Conservation (phyloP, 371 early-diverging fungal species). For the Mucor ambiguus region DNA sequence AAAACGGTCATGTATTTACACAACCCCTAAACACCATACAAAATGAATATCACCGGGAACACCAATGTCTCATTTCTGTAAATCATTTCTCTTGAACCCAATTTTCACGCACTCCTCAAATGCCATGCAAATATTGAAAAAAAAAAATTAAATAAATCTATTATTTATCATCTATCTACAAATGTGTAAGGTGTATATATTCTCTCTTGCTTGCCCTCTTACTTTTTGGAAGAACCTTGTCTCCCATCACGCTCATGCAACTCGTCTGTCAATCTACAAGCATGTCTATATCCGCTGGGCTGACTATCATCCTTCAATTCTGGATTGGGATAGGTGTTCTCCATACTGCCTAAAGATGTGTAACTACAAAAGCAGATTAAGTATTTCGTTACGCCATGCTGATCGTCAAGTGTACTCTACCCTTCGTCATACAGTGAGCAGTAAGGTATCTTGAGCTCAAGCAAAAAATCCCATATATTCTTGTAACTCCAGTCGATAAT, state of each 20-base stretch:
- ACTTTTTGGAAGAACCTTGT: slow-evolving; percentile 41
- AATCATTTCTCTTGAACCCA: no score
- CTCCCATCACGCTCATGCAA: slow-evolving; percentile 79
- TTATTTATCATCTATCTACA: slow-evolving; percentile 10
- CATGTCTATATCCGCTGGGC: slow-evolving; percentile 65
- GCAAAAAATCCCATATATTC: slow-evolving; percentile 86
- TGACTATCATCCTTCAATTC: slow-evolving; percentile 32
- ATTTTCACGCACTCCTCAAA: background rate
- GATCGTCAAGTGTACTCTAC: slow-evolving; percentile 84
- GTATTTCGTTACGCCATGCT: slow-evolving; percentile 82
- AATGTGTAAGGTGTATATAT: background rate
- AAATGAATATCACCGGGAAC: no score
- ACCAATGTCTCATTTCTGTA: no score
- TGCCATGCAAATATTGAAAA: background rate
- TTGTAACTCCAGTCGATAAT: slow-evolving; percentile 90
- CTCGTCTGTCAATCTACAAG: slow-evolving; percentile 70
- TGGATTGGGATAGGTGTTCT: slow-evolving; percentile 90
- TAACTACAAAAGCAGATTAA: slow-evolving; percentile 65
- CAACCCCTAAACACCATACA: background rate
- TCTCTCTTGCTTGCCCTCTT: background rate
- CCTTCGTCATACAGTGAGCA: slow-evolving; percentile 92
- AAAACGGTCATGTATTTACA: no score
- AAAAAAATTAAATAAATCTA: background rate
- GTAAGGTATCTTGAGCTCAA: slow-evolving; percentile 74
- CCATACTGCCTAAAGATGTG: slow-evolving; percentile 91